Evolutionary conservation across 805 yeast species (phyloP).

Genomic region (Komagataella mondaviorum): DNA sequence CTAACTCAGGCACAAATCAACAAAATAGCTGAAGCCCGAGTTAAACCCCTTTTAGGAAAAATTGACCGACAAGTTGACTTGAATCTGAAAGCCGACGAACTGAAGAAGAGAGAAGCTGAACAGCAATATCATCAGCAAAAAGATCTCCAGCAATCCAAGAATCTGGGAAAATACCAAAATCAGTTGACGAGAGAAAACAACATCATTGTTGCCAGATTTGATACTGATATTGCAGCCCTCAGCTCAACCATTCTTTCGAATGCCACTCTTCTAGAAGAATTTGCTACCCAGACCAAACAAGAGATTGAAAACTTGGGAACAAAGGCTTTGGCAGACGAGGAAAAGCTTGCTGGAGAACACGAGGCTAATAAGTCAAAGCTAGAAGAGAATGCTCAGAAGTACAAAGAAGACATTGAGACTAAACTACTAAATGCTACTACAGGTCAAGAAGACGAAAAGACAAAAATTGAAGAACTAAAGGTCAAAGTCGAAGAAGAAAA

Average conservation of each 20-base stretch:
- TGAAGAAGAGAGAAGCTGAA: constrained; percentile 13
- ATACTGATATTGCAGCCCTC: constrained; percentile 10
- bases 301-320: constrained; percentile 30
- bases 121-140: constrained; percentile 20
- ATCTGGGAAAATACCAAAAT: constrained; percentile 21
- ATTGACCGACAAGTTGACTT: constrained; percentile 36
- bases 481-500: constrained; percentile 24
- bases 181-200: constrained; percentile 28
- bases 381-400: constrained; percentile 26
- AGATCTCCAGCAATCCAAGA: constrained; percentile 16
- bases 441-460: constrained; percentile 15
- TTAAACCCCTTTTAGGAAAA: constrained; percentile 36
- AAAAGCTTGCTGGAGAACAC: constrained; percentile 31
- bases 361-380: constrained; percentile 27
- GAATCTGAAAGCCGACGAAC: constrained; percentile 14
- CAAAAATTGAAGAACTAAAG: constrained; percentile 21
- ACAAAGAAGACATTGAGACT: constrained; percentile 19
- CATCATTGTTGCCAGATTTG: constrained; percentile 11
- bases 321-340: constrained; percentile 32
- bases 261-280: constrained; percentile 19
- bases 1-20: constrained; percentile 42
- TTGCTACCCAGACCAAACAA: constrained; percentile 24
- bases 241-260: constrained; percentile 13
- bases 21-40: constrained; percentile 40
- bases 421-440: constrained; percentile 16